These are phyloP conservation scores for Debaryomyces prosopidis DNA, from an alignment of 805 yeast species.

Conservation along the genomic window DNA sequence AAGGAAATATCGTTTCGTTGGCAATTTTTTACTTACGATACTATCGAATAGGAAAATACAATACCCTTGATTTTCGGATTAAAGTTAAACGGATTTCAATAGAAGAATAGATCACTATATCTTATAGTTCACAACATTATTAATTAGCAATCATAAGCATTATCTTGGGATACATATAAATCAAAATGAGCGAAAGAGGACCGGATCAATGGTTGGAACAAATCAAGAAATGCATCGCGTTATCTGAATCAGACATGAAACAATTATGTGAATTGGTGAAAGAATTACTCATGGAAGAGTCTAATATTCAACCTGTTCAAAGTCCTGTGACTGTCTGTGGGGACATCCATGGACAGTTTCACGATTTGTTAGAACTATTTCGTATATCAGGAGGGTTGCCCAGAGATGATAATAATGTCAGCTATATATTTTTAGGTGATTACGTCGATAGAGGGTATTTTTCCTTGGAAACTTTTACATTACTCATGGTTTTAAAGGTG, in stretches of 20 bases:
- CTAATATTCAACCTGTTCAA: conserved; percentile 90
- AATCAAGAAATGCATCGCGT: conserved; percentile 82
- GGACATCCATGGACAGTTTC: conserved; percentile 98
- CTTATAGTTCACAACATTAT: too few relatives aligned
- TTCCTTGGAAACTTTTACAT: conserved; percentile 88
- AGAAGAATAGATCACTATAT: too few relatives aligned
- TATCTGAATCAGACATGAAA: conserved; percentile 93
- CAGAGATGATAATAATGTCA: conserved; percentile 59
- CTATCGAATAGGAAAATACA: too few relatives aligned
- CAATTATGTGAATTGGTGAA: conserved; percentile 94
- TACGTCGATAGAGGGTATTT: conserved; percentile 98
- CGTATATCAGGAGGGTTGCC: conserved; percentile 93
- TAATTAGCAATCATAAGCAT: too few relatives aligned
- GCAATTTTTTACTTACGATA: too few relatives aligned
- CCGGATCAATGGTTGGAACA: conserved; percentile 97
- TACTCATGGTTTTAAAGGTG: conserved; percentile 90
- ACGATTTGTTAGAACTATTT: conserved; percentile 87
- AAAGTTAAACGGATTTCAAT: too few relatives aligned
- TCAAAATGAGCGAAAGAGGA: conserved; percentile 65
- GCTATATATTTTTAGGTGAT: conserved; percentile 87
- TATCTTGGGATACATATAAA: not conserved
- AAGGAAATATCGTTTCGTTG: too few relatives aligned
- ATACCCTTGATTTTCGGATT: too few relatives aligned
- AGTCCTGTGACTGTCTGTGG: conserved; percentile 96
- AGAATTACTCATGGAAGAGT: conserved; percentile 92